These are phyloP conservation scores for Fomitopsis betulina DNA, from an alignment of 1,284 basidiomycete species.

Conservation along the genomic window DNA sequence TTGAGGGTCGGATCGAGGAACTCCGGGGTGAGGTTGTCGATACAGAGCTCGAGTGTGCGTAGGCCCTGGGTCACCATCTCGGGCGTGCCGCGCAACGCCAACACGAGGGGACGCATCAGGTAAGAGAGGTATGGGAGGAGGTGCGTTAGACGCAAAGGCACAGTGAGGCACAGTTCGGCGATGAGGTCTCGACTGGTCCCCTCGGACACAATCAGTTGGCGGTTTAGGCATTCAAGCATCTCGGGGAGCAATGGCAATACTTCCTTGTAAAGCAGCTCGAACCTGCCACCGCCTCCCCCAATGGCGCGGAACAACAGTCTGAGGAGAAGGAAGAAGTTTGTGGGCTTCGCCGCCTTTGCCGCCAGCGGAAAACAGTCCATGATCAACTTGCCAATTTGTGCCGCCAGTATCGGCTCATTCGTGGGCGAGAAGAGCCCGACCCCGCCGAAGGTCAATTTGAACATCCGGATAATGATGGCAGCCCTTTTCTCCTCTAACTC, in stretches of 20 bases:
- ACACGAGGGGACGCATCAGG: conserved; percentile 94
- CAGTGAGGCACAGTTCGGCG: conserved; percentile 96
- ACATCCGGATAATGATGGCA: conserved; percentile 83
- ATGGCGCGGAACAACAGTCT: conserved; percentile 95
- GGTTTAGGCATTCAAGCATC: conserved; percentile 93
- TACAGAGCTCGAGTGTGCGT: conserved; percentile 97
- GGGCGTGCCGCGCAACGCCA: conserved; percentile 83
- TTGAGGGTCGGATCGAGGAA: conserved; percentile 97
- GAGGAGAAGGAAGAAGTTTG: conserved; percentile 94
- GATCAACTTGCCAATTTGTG: conserved; percentile 90
- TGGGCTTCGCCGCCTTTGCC: conserved; percentile 86
- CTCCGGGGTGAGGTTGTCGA: conserved; percentile 98
- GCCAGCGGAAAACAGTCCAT: conserved; percentile 97
- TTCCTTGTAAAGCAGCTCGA: conserved; percentile 95
- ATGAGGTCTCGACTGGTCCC: conserved; percentile 83
- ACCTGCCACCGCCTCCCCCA: conserved; percentile 89
- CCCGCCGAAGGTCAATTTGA: conserved; percentile 95
- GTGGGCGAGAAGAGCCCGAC: conserved; percentile 74
- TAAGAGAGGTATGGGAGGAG: conserved; percentile 94
- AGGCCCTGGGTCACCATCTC: conserved; percentile 96
- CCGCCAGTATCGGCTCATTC: conserved; percentile 91
- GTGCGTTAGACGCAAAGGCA: conserved; percentile 93
- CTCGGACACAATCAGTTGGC: conserved; percentile 82
- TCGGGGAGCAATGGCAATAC: conserved; percentile 95
- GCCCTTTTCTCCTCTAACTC: conserved; percentile 82